Evolutionary conservation across 257 asterid genomes (phyloP), one percentile per base, ranked within the genome.

Genomic region (Nemophila menziesii): DNA sequence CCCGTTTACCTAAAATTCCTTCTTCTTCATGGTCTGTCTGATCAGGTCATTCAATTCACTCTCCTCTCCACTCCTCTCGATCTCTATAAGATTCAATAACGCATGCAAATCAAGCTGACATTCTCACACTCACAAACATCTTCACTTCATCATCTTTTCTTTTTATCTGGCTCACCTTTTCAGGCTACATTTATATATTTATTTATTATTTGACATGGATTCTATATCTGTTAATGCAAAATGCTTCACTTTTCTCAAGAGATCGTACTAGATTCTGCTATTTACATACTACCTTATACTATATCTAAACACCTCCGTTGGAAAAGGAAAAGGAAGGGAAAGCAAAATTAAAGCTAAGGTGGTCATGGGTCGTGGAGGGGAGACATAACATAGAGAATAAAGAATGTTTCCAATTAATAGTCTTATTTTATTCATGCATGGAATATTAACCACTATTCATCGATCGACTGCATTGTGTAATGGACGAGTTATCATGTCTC

Each of bases 61-160:
- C n/a, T n/a, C n/a, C n/a, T n/a, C n/a, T n/a, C n/a, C n/a, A n/a
- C n/a, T n/a, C n/a, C n/a, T n/a, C n/a, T n/a, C n/a, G n/a, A n/a
- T n/a, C n/a, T n/a, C n/a, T n/a, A n/a, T 37, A 43, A 39, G 41
- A 50, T 61, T 64, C 49, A 72, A 48, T 46, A 53, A 42, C 75
- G 82, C 82, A 61, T 74, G 78, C 82, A 56, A 48, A 54, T 42
- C 55, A 63, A 58, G 68, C 79, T 63, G 72, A 67, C 79, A 56
- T n/a, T 26, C 52, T 46, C 51, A 44, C 47, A 21, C 52, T 46
- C 51, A 44, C 47, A 21, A 14, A 43, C 43, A 21, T 19, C 44
- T 11, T n/a, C 17, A n/a, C n/a, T n/a, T n/a, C n/a, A n/a, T n/a
- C n/a, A n/a, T n/a, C n/a, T 19, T 7, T 42, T 49, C 17, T 36